phyloP scores from a whole-genome alignment of 2,329 filamentous ascomycete genomes.

The Fusarium chaquense region DNA sequence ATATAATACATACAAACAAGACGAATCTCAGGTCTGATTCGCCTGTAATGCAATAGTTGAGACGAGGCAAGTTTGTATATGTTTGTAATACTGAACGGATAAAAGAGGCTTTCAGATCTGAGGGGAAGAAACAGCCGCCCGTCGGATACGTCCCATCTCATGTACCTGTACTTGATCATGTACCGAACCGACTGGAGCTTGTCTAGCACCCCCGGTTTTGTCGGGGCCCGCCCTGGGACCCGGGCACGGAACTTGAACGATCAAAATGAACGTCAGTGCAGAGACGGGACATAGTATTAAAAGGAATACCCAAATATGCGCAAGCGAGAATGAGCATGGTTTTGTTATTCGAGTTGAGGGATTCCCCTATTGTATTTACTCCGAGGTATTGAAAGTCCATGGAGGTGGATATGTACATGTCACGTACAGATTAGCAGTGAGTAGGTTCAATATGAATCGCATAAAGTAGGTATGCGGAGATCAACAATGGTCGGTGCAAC shows the following conservation, averaged over 20 bases:
- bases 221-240: constrained; percentile 23
- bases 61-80: background rate
- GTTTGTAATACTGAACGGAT: constrained; percentile 16
- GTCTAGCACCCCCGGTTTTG: constrained; percentile 18
- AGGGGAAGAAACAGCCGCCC: constrained; percentile 1
- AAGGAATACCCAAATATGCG: background rate
- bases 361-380: background rate
- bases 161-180: constrained; percentile 17
- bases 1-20: constrained; percentile 1
- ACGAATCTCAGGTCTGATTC: background rate
- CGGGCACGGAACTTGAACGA: constrained; percentile 21
- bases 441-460: background rate
- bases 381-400: background rate
- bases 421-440: background rate
- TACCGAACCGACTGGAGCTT: constrained; percentile 25
- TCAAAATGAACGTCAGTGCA: constrained; percentile 24
- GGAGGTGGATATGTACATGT: background rate
- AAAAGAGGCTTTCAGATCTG: constrained; percentile 35
- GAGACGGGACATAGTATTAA: constrained; percentile 15
- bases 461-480: constrained; percentile 4
- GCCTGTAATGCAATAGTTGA: constrained; percentile 8
- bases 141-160: background rate
- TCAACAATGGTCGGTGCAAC: constrained; percentile 20
- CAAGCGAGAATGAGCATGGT: background rate
- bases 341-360: background rate